Percentiles rank a stretch among this genome's conserved stretches.
These are phyloP conservation scores for Penicillium arizonense DNA, from an alignment of 495 filamentous ascomycete species.

Conservation along the genomic window DNA sequence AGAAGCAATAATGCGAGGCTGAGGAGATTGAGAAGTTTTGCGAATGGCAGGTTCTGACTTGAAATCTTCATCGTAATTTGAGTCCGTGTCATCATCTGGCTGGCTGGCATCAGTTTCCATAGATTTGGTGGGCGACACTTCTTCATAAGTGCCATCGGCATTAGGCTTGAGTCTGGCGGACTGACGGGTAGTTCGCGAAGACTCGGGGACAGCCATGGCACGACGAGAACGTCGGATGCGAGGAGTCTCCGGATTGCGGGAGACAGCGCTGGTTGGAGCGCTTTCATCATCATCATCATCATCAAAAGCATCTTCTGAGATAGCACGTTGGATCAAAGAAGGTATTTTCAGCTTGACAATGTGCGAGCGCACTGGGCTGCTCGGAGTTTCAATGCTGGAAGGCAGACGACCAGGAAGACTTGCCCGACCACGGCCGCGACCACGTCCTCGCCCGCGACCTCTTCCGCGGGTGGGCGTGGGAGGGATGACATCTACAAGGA, in stretches of 20 bases:
- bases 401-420: constrained; percentile 7
- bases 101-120: constrained; percentile 8
- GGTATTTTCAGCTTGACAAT: constrained; percentile 21
- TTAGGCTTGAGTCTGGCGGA: constrained; percentile 34
- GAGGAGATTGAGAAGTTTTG: constrained; percentile 4
- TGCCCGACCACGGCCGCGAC: constrained; percentile 6
- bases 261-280: background rate
- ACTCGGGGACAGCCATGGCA: constrained; percentile 30
- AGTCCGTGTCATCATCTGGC: constrained; percentile 7
- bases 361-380: constrained; percentile 10
- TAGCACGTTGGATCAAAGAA: background rate
- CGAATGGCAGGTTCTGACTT: constrained; percentile 1
- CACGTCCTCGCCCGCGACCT: constrained; percentile 20
- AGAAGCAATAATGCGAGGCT: constrained; percentile 5
- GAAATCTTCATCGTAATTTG: constrained; percentile 6
- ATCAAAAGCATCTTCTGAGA: background rate
- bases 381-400: background rate
- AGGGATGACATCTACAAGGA: constrained; percentile 5
- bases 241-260: constrained; percentile 22
- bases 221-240: constrained; percentile 18
- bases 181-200: constrained; percentile 38
- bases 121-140: constrained; percentile 19
- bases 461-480: constrained; percentile 16
- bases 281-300: constrained; percentile 2
- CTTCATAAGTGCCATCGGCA: constrained; percentile 17